Evolutionary conservation across 352 stramenopile genomes (phyloP).

Genomic region (Pythium apleroticum): DNA sequence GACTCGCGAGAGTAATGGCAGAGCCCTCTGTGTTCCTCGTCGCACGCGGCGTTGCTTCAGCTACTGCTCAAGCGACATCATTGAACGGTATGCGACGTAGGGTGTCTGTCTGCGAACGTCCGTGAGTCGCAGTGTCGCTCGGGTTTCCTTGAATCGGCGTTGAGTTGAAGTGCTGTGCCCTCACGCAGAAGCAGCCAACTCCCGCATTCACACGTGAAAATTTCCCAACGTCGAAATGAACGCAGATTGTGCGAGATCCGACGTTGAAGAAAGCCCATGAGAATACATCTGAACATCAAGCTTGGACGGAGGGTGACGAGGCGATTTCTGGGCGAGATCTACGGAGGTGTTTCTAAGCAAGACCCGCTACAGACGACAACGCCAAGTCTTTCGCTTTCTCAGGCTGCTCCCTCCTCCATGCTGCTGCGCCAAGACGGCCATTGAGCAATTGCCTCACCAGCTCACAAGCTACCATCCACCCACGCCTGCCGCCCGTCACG

Average conservation of each 20-base stretch:
- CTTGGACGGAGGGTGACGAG: not conserved
- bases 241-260: too few relatives aligned
- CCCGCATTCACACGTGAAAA: too few relatives aligned
- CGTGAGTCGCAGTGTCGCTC: not conserved
- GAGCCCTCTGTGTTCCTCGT: constrained; percentile 2
- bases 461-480: not conserved
- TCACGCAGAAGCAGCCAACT: not conserved
- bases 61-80: not conserved
- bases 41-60: not conserved
- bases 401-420: too few relatives aligned
- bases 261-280: too few relatives aligned
- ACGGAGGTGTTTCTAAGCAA: not conserved
- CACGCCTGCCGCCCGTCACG: not conserved
- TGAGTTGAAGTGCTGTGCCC: not conserved
- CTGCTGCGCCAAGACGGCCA: too few relatives aligned
- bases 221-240: too few relatives aligned
- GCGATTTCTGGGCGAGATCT: not conserved
- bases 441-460: not conserved
- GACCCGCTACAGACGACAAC: too few relatives aligned
- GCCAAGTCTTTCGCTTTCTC: too few relatives aligned
- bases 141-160: not conserved
- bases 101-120: not conserved
- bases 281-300: not conserved
- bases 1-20: not conserved
- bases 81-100: not conserved